A percentile compares a stretch with the other conserved stretches of the same genome.
phyloP scores from a whole-genome alignment of 2,329 filamentous ascomycete genomes.

The Penicillium sp. region DNA sequence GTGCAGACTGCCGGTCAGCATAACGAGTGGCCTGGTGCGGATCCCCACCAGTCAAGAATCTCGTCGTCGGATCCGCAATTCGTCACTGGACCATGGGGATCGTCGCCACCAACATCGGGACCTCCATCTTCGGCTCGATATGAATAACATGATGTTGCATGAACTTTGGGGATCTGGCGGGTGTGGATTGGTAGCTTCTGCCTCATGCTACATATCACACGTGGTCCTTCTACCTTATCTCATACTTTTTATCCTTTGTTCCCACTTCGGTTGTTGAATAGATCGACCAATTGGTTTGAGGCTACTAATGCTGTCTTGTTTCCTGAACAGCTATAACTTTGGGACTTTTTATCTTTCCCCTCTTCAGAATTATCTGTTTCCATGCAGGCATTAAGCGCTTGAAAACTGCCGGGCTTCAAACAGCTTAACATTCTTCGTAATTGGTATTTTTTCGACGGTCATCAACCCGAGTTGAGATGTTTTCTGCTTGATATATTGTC shows the following conservation, averaged over 20 bases:
- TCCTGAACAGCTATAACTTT: not conserved
- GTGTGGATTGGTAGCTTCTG: not conserved
- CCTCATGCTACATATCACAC: not conserved
- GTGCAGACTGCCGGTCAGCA: not conserved
- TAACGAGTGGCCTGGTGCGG: constrained; percentile 1
- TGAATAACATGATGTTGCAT: not conserved
- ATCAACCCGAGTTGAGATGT: not conserved
- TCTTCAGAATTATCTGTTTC: not conserved
- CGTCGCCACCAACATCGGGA: constrained; percentile 10
- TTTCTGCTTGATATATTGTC: not conserved
- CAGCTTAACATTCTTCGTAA: not conserved
- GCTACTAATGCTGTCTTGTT: not conserved
- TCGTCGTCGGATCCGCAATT: constrained; percentile 29
- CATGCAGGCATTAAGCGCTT: not conserved
- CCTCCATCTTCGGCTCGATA: not conserved
- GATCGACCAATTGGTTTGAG: not conserved
- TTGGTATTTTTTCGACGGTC: not conserved
- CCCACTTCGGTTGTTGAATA: not conserved
- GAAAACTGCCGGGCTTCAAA: not conserved
- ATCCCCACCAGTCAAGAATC: not conserved
- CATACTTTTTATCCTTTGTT: not conserved
- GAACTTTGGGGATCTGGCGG: not conserved
- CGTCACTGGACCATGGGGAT: constrained; percentile 31
- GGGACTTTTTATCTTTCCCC: not conserved
- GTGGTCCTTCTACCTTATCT: not conserved